Percentiles rank a stretch among this genome's conserved stretches.
Evolutionary conservation across 345 rosid species (phyloP).

Genomic region (Moricandia moricandioides): DNA sequence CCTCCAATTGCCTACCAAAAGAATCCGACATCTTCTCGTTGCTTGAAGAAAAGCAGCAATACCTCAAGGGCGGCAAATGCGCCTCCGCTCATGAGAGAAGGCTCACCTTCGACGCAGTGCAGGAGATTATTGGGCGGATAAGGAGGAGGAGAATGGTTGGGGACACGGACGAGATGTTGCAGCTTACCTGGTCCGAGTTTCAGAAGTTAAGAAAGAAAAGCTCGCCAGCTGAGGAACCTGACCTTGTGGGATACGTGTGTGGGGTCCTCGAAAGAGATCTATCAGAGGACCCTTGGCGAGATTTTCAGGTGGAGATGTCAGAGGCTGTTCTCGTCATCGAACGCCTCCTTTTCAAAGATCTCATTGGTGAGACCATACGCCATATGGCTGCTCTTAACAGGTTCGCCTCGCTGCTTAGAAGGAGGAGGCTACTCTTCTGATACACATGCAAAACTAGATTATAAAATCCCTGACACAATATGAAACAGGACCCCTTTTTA

Average conservation of each 20-base stretch:
- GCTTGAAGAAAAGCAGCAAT: constrained; percentile 78
- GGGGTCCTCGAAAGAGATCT: constrained; percentile 75
- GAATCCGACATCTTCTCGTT: constrained; percentile 56
- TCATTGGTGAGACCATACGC: constrained; percentile 74
- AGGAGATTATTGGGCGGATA: constrained; percentile 55
- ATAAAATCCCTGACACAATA: constrained; percentile 2
- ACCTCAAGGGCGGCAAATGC: constrained; percentile 50
- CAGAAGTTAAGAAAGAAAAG: constrained; percentile 53
- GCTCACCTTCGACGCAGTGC: constrained; percentile 66
- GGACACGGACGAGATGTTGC: constrained; percentile 42
- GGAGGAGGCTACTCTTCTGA: constrained; percentile 73
- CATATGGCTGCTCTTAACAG: constrained; percentile 51
- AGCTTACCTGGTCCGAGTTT: constrained; percentile 69
- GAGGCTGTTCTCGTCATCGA: constrained; percentile 76
- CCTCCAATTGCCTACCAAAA: constrained; percentile 53
- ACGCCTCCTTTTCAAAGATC: constrained; percentile 75
- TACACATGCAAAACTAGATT: background rate
- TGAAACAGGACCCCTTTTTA: background rate
- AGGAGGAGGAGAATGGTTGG: constrained; percentile 45
- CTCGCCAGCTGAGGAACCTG: constrained; percentile 15
- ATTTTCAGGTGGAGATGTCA: constrained; percentile 62
- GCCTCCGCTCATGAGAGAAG: constrained; percentile 46
- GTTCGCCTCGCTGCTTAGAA: constrained; percentile 30
- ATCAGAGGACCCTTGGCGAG: constrained; percentile 69
- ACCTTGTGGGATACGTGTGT: constrained; percentile 62